Conservation (phyloP, 148 eudicot species). For the Rhododendron ovatum region DNA sequence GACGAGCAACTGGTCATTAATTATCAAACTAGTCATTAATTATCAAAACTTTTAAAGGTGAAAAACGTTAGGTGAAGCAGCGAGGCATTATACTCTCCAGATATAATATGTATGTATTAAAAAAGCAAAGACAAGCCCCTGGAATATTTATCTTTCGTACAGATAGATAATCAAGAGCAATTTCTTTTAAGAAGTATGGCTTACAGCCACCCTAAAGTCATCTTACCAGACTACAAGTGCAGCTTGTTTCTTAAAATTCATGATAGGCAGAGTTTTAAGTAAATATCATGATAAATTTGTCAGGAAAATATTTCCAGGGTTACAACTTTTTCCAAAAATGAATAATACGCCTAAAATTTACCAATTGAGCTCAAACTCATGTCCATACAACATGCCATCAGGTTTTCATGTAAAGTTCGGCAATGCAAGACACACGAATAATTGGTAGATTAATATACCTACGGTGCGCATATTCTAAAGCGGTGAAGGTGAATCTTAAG, state of each 20-base stretch:
- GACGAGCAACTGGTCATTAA: background rate
- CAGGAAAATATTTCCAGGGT: too few species aligned
- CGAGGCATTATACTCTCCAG: background rate
- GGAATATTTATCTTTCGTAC: background rate
- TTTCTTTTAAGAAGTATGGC: background rate
- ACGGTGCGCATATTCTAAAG: background rate
- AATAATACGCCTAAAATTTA: background rate
- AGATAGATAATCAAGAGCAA: background rate
- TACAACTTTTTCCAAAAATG: too few species aligned
- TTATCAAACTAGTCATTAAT: too few species aligned
- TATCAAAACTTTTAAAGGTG: background rate
- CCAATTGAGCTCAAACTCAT: background rate
- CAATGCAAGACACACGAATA: background rate
- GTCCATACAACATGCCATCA: background rate
- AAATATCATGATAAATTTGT: background rate
- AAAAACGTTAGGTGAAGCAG: background rate
- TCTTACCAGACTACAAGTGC: background rate
- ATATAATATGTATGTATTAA: background rate
- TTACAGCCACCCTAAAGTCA: background rate
- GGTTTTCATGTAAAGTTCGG: background rate
- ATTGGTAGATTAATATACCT: background rate
- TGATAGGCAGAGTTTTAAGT: background rate
- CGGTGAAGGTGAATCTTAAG: background rate
- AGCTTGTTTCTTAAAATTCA: background rate
- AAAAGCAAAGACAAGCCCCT: background rate